Evolutionary conservation across 1,284 basidiomycete genomes (phyloP), one percentile per base, ranked within the genome.

Genomic region (Apiotrichum domesticum): DNA sequence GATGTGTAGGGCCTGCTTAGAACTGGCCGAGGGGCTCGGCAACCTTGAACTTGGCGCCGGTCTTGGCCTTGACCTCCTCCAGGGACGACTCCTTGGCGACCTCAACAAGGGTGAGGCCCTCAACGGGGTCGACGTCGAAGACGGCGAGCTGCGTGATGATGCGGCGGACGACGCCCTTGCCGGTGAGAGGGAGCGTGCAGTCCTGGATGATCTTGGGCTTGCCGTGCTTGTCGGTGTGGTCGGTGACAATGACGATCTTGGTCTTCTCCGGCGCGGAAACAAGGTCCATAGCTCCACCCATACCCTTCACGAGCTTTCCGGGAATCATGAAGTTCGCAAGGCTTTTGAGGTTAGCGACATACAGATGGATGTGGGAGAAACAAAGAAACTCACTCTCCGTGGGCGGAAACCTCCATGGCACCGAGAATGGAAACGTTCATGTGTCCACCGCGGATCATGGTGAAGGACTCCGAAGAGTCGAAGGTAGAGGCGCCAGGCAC

Each of bases 291-390:
- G 92, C 90, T 55, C 92, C 92, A 42, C 92, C 92, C 70, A 94
- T 91, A 81, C 87, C 86, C 80, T 87, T 89, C 46, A 90, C 83
- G 68, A 90, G 81, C 78, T 92, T 91, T 35, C 89, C 89, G 2
- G 91, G 92, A 63, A 95, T 89, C 88, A 95, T 96, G 74, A 90
- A 96, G 79, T 96, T 97, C 49, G 94, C 94, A 61, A 97, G 87
- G 71, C 29, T 29, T 29, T 29, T 29, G n/a, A n/a, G n/a, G 29
- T 29, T 3, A 29, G 29, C 29, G 29, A 29, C 29, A 29, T 29
- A 3, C 29, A 29, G 29, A 29, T 29, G 29, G 3, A 29, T 29
- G 29, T 29, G n/a, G n/a, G n/a, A n/a, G 29, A 29, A 29, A 29
- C 3, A 29, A 29, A 29, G 3, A 29, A 29, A 29, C 29, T 29